Evolutionary conservation across 257 asterid species (phyloP), one percentile per base, ranked within the genome.

Genomic region (Fraxinus excelsior): DNA sequence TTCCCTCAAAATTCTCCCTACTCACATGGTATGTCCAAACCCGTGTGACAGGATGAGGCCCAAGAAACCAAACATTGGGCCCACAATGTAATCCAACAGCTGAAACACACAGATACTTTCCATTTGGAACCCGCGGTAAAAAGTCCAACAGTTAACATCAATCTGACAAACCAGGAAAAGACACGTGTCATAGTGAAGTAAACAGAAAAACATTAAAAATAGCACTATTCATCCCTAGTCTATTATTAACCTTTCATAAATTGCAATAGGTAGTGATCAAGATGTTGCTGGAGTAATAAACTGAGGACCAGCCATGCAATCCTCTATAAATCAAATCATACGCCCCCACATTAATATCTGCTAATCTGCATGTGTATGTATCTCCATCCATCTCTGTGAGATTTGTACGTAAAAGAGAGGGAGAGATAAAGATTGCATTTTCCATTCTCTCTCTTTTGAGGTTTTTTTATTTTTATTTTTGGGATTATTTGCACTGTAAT

Each of bases 81-180:
- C 84, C 81, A 51, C 75, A 21, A 31, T 32, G 56, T 1, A 60
- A 80, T 83, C 84, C 21, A 6, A 83, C 84, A 80, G 84, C 42
- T 1, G 7, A 18, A 5, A 73, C 31, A n/a, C 49, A 16, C 80
- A 38, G 78, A 40, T 40, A 40, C 46, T 40, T 40, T 40, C 46
- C 46, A 0, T 10, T 40, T 40, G 13, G 13, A 40, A 34, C 38
- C 38, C 38, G 38, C 7, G 38, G 7, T 34, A 34, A 34, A 7
- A 38, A 38, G 44, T 38, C 44, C 44, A 37, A 37, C 42, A 7
- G 5, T 1, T 5, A 34, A 34, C 7, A 34, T 8, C 38, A 34
- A 34, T 34, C 7, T 1, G 7, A 4, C 38, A 34, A 34, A 34
- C 38, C 38, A 4, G 38, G 38, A 34, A 34, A 35, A 35, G 40